Percentiles rank a stretch among this genome's conserved stretches.
Evolutionary conservation across 2,329 filamentous ascomycete species (phyloP).

Genomic region (Exophiala bonariae): DNA sequence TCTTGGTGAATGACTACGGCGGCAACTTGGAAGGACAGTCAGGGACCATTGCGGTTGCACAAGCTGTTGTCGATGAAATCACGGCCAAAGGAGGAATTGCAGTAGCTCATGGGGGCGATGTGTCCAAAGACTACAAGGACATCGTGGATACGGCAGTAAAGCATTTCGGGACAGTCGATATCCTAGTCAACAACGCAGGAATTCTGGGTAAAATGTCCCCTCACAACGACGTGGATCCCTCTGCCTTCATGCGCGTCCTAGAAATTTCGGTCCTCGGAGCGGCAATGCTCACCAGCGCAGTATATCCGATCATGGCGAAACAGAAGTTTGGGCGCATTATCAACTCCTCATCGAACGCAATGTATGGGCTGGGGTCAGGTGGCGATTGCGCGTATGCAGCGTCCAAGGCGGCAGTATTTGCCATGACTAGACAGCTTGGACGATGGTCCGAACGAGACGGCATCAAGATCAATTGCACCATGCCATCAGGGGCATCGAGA

Average conservation of each 20-base stretch:
- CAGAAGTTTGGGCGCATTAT: not conserved
- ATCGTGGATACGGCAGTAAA: constrained; percentile 37
- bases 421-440: not conserved
- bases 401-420: not conserved
- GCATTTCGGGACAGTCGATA: constrained; percentile 42
- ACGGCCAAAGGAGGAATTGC: constrained; percentile 88
- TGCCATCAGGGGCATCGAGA: not conserved
- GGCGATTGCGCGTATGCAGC: constrained; percentile 8
- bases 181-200: constrained; percentile 53
- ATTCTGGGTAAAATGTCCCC: constrained; percentile 38
- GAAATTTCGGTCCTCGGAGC: constrained; percentile 1
- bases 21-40: constrained; percentile 90
- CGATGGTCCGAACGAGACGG: not conserved
- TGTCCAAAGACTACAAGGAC: constrained; percentile 39
- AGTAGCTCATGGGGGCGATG: constrained; percentile 86
- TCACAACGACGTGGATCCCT: not conserved
- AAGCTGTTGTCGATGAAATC: constrained; percentile 49
- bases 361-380: constrained; percentile 17
- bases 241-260: not conserved
- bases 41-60: constrained; percentile 40
- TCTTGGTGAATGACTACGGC: constrained; percentile 94
- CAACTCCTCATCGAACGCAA: constrained; percentile 13
- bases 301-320: not conserved
- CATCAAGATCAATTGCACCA: not conserved
- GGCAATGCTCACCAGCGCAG: not conserved